These are phyloP conservation scores for Elsinoe ampelina DNA, from an alignment of 2,329 filamentous ascomycete species.

Conservation along the genomic window DNA sequence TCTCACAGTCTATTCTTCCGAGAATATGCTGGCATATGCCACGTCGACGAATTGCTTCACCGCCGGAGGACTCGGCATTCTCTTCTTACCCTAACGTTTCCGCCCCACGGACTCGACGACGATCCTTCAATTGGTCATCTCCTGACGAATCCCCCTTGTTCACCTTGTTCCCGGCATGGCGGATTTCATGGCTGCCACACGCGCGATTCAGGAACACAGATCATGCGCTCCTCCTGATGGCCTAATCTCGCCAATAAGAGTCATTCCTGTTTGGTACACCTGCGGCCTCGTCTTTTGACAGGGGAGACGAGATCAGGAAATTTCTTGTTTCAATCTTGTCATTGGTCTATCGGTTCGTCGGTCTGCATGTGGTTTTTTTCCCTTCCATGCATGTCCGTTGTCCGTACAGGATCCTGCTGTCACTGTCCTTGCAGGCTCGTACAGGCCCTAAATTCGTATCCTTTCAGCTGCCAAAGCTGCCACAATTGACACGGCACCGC, in stretches of 20 bases:
- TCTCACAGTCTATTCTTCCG: background rate
- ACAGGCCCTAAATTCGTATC: background rate
- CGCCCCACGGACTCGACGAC: background rate
- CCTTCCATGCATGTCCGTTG: background rate
- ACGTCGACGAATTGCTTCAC: background rate
- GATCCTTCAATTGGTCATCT: background rate
- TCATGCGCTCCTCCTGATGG: background rate
- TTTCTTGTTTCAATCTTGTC: background rate
- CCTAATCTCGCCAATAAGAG: slow-evolving; percentile 2
- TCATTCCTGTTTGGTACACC: slow-evolving; percentile 6
- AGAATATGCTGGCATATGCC: background rate
- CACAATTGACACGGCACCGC: background rate
- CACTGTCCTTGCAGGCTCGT: background rate
- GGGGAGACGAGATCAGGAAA: background rate
- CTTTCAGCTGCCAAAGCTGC: background rate
- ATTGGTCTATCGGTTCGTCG: background rate
- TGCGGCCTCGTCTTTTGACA: slow-evolving; percentile 5
- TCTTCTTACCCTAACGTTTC: background rate
- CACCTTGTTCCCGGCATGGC: slow-evolving; percentile 2
- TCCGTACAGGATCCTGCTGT: background rate
- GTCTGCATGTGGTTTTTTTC: background rate
- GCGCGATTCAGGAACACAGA: slow-evolving; percentile 9
- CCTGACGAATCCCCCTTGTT: background rate
- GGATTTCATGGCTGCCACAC: background rate
- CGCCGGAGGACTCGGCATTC: background rate